A percentile compares a stretch with the other conserved stretches of the same genome.
Evolutionary conservation across 2,329 filamentous ascomycete species (phyloP).

Genomic region (Pseudocercospora crystallina): DNA sequence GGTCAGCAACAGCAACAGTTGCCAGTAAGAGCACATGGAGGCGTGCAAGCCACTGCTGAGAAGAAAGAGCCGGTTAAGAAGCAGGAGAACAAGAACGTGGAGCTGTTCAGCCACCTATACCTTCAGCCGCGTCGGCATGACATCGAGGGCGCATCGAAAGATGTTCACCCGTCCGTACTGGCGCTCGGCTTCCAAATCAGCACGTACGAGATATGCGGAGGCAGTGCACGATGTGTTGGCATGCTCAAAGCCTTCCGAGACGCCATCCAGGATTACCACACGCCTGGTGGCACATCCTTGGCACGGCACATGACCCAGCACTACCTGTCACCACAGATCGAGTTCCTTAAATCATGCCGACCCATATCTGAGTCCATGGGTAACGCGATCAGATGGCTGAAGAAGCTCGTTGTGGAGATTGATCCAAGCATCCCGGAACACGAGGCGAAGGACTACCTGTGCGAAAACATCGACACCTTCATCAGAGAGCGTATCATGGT

Average conservation of each 20-base stretch:
- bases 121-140: slow-evolving; percentile 69
- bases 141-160: slow-evolving; percentile 62
- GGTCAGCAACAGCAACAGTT: slow-evolving; percentile 27
- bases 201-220: slow-evolving; percentile 83
- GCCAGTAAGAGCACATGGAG: slow-evolving; percentile 30
- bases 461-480: slow-evolving; percentile 81
- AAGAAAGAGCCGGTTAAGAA: slow-evolving; percentile 48
- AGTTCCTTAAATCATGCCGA: slow-evolving; percentile 89
- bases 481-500: slow-evolving; percentile 86
- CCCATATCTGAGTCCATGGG: slow-evolving; percentile 96
- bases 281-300: slow-evolving; percentile 78
- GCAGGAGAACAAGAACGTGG: slow-evolving; percentile 59
- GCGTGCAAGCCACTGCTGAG: slow-evolving; percentile 20
- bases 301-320: slow-evolving; percentile 89
- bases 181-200: slow-evolving; percentile 87
- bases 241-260: slow-evolving; percentile 88
- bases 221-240: slow-evolving; percentile 81
- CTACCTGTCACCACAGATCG: slow-evolving; percentile 89
- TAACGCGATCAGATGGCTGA: slow-evolving; percentile 92
- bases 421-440: slow-evolving; percentile 81
- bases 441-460: slow-evolving; percentile 76
- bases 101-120: slow-evolving; percentile 70
- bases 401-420: slow-evolving; percentile 86
- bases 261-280: slow-evolving; percentile 91
- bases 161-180: slow-evolving; percentile 82